Base-by-base conservation (phyloP, 2,329 filamentous ascomycete species). In the Monosporascus cannonballus region DNA sequence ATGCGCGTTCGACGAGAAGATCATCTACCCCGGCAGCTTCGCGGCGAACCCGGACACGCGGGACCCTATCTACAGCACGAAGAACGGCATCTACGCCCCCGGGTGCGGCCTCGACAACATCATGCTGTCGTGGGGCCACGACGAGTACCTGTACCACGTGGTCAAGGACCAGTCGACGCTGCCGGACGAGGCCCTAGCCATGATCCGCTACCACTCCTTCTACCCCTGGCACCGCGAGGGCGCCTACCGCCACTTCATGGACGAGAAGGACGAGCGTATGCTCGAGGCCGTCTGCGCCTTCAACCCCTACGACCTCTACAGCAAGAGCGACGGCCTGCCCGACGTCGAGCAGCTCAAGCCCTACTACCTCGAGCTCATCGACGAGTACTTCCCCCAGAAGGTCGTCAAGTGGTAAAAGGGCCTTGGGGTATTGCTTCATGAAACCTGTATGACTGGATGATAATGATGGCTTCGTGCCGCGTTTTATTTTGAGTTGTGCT, bases 151-250 rank as follows among this genome's bases (percentile, higher is more conserved):
- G 47, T 96, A 96, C 76, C 85, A 90, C 64, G 85, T 96, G 56
- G 84, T 89, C 71, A 91, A 90, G 76, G 86, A 88, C 57, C 90
- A 96, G 76, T 86, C 81, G 48, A 86, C 76, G 0, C 78, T 96
- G 44, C 91, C 91, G 0, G 78, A 80, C 47, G 90, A 96, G 78
- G 88, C 87, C 0, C 79, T 96, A 11, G 91, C 90, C 55, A 96
- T 96, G 89, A 94, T 96, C 68, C 79, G 91, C 52, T 96, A 95
- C 73, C 91, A 96, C 73, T 90, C 85, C 6, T 96, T 96, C 73
- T 96, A 96, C 72, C 86, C 91, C 17, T 96, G 90, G 91, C 91
- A 96, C 73, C 83, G 79, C 56, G 85, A 87, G 69, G 86, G 86
- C 51, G 90, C 89, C 6, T 96, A 96, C 73, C 71, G 72, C 55